Conservation (phyloP, 441 rosid genomes). For the Bocquillonia castaneifolia region DNA sequence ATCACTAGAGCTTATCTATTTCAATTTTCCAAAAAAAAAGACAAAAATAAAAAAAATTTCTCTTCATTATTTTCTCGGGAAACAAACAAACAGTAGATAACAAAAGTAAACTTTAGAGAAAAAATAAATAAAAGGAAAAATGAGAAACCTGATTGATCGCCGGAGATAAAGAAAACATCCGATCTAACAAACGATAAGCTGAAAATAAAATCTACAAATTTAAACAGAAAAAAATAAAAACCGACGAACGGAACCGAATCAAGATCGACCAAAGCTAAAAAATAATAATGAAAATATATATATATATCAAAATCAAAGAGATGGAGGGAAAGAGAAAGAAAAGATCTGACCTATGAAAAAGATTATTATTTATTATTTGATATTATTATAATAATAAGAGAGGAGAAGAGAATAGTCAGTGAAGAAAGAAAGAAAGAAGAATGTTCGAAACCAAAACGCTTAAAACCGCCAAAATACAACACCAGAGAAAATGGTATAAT, state of each 20-base stretch:
- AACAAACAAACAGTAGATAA: constrained; percentile 26
- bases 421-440: constrained; percentile 9
- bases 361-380: no score
- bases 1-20: no score
- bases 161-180: constrained; percentile 15
- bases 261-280: constrained; percentile 10
- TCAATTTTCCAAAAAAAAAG: neutral
- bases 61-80: constrained; percentile 26
- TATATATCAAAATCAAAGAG: neutral
- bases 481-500: no score
- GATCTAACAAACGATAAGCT: constrained; percentile 26
- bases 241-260: constrained; percentile 13
- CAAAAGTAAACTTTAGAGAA: neutral
- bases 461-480: constrained; percentile 33
- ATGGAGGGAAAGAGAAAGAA: neutral
- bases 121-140: neutral
- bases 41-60: neutral
- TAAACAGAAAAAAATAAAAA: neutral
- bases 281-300: neutral
- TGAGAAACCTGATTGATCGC: constrained; percentile 25
- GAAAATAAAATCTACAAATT: neutral
- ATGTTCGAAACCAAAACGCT: constrained; percentile 29
- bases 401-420: neutral
- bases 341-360: constrained; percentile 32
- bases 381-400: no score